Evolutionary conservation across 2,329 filamentous ascomycete genomes (phyloP), one percentile per base, ranked within the genome.

Genomic region (Ceratocystis albifundus): DNA sequence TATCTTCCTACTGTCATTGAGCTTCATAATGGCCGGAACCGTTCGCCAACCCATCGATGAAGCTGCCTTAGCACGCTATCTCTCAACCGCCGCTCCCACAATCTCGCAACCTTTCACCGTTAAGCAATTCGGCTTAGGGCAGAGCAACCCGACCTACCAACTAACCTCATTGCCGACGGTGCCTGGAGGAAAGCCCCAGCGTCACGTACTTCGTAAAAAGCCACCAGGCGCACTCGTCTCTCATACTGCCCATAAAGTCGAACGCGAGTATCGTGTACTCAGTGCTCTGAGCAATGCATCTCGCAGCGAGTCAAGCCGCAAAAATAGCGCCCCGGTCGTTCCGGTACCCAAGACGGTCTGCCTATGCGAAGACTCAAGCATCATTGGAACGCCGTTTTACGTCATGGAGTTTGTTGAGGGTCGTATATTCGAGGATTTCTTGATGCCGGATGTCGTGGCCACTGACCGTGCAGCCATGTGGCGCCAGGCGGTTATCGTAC

Each of bases 71-170:
- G 88, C 93, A 79, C 82, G 80, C 69, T 99, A 92, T 76, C 82
- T 99, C 70, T 12, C 36, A 32, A 48, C 44, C 1, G 20, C 53
- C 30, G 53, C 28, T 1, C 62, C 45, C 7, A 46, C 30, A 0
- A 44, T 65, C n/a, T 22, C 17, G 20, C 55, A 50, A 3, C 66
- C 62, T 2, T 61, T 65, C 55, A 65, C 57, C 62, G 41, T 67
- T 46, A 30, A 57, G 20, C 62, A 97, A 89, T 99, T 97, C 74
- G 90, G 92, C 72, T 97, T 95, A 75, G 94, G 94, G 68, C 94
- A 97, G 78, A 96, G 90, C 67, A 99, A 97, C 75, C 94, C 94
- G 57, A 99, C 94, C 1, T 99, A 97, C 78, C 90, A 93, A 73
- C 81, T 97, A 73, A 96, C 86, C 17, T 86, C 86, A 4, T 41